Conservation (phyloP, 73 alveolate genomes). For the Paramecium caudatum region DNA sequence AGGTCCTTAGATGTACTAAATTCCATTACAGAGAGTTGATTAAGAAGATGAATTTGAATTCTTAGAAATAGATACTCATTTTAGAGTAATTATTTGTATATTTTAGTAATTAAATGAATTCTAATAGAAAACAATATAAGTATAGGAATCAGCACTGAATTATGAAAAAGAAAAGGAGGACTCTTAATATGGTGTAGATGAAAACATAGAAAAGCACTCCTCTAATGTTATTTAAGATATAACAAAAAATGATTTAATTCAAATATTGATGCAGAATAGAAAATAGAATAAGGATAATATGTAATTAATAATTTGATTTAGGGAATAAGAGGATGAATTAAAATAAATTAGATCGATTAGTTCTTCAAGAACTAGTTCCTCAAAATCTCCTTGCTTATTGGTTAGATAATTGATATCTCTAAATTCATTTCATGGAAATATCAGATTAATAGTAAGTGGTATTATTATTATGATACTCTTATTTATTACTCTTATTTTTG, state of each 20-base stretch:
- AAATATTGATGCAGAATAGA: slow-evolving; percentile 1
- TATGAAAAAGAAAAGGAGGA: slow-evolving; percentile 46
- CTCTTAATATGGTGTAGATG: slow-evolving; percentile 2
- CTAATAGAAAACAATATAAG: background rate
- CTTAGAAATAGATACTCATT: slow-evolving; percentile 32
- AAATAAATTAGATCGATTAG: slow-evolving; percentile 43
- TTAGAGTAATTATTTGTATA: background rate
- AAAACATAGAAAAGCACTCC: slow-evolving; percentile 13
- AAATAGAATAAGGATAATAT: background rate
- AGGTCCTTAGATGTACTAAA: background rate
- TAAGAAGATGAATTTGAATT: slow-evolving; percentile 56
- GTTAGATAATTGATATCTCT: slow-evolving; percentile 44
- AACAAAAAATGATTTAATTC: slow-evolving; percentile 1
- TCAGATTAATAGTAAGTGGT: slow-evolving; percentile 1
- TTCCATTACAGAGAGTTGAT: slow-evolving; percentile 2
- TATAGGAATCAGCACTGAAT: background rate
- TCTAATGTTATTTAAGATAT: background rate
- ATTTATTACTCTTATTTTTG: background rate
- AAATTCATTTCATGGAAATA: slow-evolving; percentile 26
- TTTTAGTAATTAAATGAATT: background rate
- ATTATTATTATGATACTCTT: background rate
- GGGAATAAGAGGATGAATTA: slow-evolving; percentile 3
- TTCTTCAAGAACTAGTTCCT: slow-evolving; percentile 61
- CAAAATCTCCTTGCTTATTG: slow-evolving; percentile 55
- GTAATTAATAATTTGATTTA: background rate